phyloP scores from a whole-genome alignment of 495 filamentous ascomycete species.

The Penicillium robsamsonii region DNA sequence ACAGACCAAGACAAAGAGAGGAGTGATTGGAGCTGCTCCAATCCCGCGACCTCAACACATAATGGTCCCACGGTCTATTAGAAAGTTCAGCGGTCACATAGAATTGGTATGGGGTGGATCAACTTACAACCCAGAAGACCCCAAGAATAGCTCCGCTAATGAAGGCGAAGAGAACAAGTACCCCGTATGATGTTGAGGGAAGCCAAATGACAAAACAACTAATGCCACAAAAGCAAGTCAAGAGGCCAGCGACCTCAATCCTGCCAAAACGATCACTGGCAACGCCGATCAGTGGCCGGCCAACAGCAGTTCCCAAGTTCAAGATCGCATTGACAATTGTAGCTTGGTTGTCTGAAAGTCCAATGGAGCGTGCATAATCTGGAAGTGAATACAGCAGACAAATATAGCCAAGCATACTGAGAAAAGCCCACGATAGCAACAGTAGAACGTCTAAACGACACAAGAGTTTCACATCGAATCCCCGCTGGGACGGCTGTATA shows the following conservation, averaged over 20 bases:
- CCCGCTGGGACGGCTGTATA: constrained; percentile 46
- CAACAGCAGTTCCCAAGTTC: constrained; percentile 63
- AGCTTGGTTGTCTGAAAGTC: constrained; percentile 60
- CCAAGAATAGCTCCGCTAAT: constrained; percentile 64
- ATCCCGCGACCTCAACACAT: not conserved
- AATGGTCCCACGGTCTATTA: not conserved
- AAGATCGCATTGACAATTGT: constrained; percentile 65
- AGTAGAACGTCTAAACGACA: constrained; percentile 55
- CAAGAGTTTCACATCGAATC: constrained; percentile 59
- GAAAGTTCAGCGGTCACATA: too few species aligned
- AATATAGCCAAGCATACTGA: constrained; percentile 69
- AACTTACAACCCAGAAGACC: constrained; percentile 56
- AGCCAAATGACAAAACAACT: constrained; percentile 69
- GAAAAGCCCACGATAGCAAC: constrained; percentile 60
- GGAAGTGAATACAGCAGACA: constrained; percentile 70
- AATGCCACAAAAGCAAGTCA: constrained; percentile 59
- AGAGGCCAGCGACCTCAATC: constrained; percentile 62
- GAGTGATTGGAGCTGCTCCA: not conserved
- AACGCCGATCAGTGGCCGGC: constrained; percentile 66
- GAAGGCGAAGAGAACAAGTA: constrained; percentile 64
- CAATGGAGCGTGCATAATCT: constrained; percentile 63
- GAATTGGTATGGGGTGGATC: too few species aligned
- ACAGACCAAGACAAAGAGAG: not conserved
- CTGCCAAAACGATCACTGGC: constrained; percentile 64
- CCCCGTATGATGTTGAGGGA: constrained; percentile 56